phyloP scores from a whole-genome alignment of 768 basidiomycete genomes.

The Rhizopogon sp. region DNA sequence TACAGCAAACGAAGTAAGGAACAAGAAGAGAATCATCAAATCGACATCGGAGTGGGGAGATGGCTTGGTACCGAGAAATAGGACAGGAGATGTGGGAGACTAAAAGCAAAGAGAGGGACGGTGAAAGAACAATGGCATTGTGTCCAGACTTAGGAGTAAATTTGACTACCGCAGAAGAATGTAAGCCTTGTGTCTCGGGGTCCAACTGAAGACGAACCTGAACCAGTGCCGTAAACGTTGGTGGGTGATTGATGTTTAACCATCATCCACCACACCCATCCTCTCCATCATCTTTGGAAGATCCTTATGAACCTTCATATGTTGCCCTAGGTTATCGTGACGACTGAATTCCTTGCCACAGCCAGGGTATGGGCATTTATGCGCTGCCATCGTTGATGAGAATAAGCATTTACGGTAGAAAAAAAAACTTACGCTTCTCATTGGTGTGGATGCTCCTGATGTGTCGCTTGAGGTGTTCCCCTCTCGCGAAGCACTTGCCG shows the following conservation, averaged over 20 bases:
- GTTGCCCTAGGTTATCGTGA: constrained; percentile 85
- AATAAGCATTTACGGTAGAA: constrained; percentile 2
- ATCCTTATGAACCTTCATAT: constrained; percentile 74
- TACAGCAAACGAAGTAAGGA: neutral
- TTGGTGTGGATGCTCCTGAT: constrained; percentile 86
- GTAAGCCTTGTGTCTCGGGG: neutral
- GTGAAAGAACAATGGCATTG: neutral
- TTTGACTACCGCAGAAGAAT: neutral
- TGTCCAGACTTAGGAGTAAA: neutral
- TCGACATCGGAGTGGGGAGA: neutral
- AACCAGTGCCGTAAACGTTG: neutral
- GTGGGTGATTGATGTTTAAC: neutral
- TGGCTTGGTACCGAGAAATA: neutral
- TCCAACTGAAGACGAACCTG: neutral
- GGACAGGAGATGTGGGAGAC: neutral
- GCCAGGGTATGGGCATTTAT: constrained; percentile 72
- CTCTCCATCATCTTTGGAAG: constrained; percentile 24
- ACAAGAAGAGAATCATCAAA: neutral
- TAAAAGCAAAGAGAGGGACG: neutral
- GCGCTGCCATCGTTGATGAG: constrained; percentile 44
- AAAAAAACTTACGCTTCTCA: constrained; percentile 71
- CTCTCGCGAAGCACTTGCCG: constrained; percentile 82
- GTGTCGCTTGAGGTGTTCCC: constrained; percentile 89
- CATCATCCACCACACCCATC: constrained; percentile 1
- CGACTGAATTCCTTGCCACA: constrained; percentile 84